Percentiles rank a stretch among this genome's conserved stretches.
phyloP scores from a whole-genome alignment of 495 filamentous ascomycete genomes.

The Stereocaulon alpinum region DNA sequence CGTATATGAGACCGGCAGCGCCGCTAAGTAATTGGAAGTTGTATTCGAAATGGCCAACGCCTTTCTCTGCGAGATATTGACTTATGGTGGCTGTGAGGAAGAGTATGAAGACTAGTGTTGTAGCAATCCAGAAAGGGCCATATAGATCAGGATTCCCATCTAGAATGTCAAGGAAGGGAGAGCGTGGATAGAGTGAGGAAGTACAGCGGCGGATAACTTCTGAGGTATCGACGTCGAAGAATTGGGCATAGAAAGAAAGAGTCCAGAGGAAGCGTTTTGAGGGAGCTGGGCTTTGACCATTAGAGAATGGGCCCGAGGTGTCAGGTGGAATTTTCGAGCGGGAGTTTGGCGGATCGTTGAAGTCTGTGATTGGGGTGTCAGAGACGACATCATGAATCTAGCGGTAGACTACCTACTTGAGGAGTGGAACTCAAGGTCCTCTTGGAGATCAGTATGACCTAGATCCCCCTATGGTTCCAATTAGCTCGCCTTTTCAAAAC shows the following conservation, averaged over 20 bases:
- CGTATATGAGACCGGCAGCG: conserved; percentile 83
- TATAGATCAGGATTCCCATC: conserved; percentile 98
- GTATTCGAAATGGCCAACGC: conserved; percentile 61
- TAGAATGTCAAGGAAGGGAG: conserved; percentile 90
- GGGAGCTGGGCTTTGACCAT: conserved; percentile 36
- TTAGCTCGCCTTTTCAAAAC: not conserved
- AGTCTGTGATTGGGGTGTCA: conserved; percentile 31
- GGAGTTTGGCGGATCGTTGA: conserved; percentile 42
- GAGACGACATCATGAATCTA: not conserved
- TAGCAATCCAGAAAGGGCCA: conserved; percentile 95
- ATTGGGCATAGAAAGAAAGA: conserved; percentile 88
- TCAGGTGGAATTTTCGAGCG: conserved; percentile 48
- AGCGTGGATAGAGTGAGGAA: conserved; percentile 74
- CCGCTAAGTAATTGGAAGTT: conserved; percentile 77
- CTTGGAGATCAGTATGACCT: conserved; percentile 93
- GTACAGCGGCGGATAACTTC: conserved; percentile 74
- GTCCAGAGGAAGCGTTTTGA: conserved; percentile 87
- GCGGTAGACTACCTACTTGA: conserved; percentile 48
- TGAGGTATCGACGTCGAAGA: conserved; percentile 93
- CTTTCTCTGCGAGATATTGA: conserved; percentile 60
- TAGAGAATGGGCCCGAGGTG: conserved; percentile 52
- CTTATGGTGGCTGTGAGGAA: conserved; percentile 93
- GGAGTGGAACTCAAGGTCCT: conserved; percentile 97
- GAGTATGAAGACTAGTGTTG: conserved; percentile 88
- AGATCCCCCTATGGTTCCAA: conserved; percentile 68